Base-by-base conservation (phyloP, 2,329 filamentous ascomycete genomes). In the Stylonectria norvegica region DNA sequence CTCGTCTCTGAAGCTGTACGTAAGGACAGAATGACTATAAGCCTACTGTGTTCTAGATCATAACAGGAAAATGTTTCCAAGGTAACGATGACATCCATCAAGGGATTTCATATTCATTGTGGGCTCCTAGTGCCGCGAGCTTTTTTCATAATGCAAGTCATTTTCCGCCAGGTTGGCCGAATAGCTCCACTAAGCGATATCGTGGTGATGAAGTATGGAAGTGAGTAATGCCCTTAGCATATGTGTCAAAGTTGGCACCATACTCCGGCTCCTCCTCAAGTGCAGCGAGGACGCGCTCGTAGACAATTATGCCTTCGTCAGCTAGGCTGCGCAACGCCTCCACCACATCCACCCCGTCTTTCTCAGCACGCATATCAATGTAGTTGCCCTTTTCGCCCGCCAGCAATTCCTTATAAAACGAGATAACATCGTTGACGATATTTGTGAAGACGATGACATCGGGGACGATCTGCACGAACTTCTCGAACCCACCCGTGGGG, bases 361-460 rank as follows among this genome's bases (percentile, higher is more conserved):
- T 40, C 3, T 44, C 33, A 20, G 42, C 37, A 11, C 36, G 28
- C 37, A 44, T 40, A 29, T 34, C 33, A 14, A 44, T 36, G 22
- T 44, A 44, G 37, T 44, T 44, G 19, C 34, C 42, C 33, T 40
- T 40, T 22, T 44, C 42, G 7, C 37, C 42, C 5, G 37, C 37
- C 27, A 40, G 28, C 10, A 40, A 18, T 17, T 44, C 42, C 28
- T 44, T 44, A 31, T 44, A 44, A 22, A 44, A 44, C 5, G 42
- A 44, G 12, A 44, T 44, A 15, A 40, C 42, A 7, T 44, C 42
- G 37, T 44, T 40, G 37, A 44, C 37, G 16, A 44, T 44, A 17
- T 44, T 44, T 20, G 42, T 44, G 22, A 44, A 44, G 17, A 37
- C 20, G 14, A 44, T 40, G 15, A 44, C 38, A 17, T 44, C 42